Evolutionary conservation across 441 rosid species (phyloP), one percentile per base, ranked within the genome.

Genomic region (Kokia cookei): DNA sequence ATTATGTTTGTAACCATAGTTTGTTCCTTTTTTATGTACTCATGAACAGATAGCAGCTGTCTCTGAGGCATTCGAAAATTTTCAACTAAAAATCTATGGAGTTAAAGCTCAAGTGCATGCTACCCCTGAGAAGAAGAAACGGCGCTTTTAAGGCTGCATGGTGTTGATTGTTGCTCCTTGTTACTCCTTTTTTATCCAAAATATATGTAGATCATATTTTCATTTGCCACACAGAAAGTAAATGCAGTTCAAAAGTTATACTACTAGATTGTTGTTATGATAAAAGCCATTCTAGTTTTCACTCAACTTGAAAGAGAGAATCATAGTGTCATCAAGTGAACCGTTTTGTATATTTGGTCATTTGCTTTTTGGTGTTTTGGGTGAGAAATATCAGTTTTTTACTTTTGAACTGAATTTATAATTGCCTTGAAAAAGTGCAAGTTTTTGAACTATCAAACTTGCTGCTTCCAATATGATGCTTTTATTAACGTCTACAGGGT

Each of bases 81-180:
- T 95, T 76, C 99, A 95, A 75, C 69, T 95, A 78, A 95, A 71
- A 73, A 88, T 89, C 1, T 90, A 95, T 63, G 99, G 99, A 77
- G 80, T 84, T 69, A 93, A 88, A 84, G 82, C 94, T n/a, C 99
- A 93, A 80, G 94, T 93, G 11, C 98, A 93, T 75, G 84, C 81
- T 48, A 95, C 99, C 17, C 98, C 99, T 2, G 94, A 88, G 82
- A 95, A 89, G 83, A 95, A 91, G 91, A 95, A 87, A 83, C 84
- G 89, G 7, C 86, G 91, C 3, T 24, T 37, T 5, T 73, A 71
- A 73, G 70, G 71, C 64, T 50, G 27, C n/a, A 27, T 45, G 45
- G 42, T 26, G 68, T n/a, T 22, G 72, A 63, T 61, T 63, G 45
- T 55, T 66, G 69, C 71, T 32, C 73, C 50, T 27, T 5, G 12